Evolutionary conservation across 192 early-diverging fungal species (phyloP), one percentile per base, ranked within the genome.

Genomic region (Coemansia sp.): DNA sequence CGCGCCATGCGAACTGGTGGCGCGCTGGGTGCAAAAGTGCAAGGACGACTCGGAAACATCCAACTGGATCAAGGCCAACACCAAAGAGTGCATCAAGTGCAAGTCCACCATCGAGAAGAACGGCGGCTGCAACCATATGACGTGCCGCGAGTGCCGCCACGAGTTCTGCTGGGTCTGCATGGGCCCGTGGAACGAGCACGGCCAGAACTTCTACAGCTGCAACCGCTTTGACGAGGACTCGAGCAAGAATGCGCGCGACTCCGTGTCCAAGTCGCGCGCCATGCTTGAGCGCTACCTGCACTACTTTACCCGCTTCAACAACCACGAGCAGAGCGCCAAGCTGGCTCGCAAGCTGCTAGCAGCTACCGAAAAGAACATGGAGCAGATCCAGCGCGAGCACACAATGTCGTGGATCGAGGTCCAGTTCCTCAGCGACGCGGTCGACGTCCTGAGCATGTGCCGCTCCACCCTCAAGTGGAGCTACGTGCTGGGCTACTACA

Each of bases 71-170:
- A 89, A 88, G 36, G 93, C 86, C 16, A 84, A 93, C 75, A 93
- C 91, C 31, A 96, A 98, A 69, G 94, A 97, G 66, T 99, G 97
- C 73, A 71, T 88, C 32, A 93, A 93, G 72, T 99, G 97, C 78
- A 81, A 85, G 54, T 85, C 92, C 8, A 94, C 90, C 0, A 98
- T 99, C 59, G 97, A 99, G 71, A 99, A 99, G 82, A 99, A 99
- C 69, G 97, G 97, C 45, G 97, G 97, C 8, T 99, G 97, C 81
- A 99, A 98, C 74, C 97, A 99, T 64, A 99, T 99, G 97, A 96
- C 93, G 0, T 99, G 97, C 79, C 86, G 90, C 56, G 93, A 96
- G 74, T 99, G 97, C 73, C 86, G 87, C 67, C 83, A 96, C 72
- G 93, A 99, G 81, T 99, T 97, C 69, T 99, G 97, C 74, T 99